Evolutionary conservation across 345 rosid genomes (phyloP), one percentile per base, ranked within the genome.

Genomic region (Salix suchowensis): DNA sequence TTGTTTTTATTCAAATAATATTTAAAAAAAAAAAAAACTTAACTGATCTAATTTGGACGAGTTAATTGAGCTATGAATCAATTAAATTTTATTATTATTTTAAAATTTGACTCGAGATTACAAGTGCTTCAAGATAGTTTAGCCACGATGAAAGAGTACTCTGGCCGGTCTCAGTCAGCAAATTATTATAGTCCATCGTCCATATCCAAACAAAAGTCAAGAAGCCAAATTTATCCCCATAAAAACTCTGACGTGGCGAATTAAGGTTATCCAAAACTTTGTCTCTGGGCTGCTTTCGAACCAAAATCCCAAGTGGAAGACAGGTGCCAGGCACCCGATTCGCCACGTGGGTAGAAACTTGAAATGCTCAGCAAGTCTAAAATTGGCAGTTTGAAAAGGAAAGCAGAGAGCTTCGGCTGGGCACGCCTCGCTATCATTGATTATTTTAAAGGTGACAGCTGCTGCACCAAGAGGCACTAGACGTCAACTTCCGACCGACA

Each of bases 111-210:
- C 44, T 34, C 37, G 37, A 34, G 37, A 34, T 34, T 34, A 34
- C 5, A 5, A 34, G 37, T 34, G 5, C 6, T 34, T 34, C 37
- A 5, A 34, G 37, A 5, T 0, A 34, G 44, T 40, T 40, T 10
- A 40, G 0, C 13, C 11, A 11, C 13, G 3, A 11, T 40, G 2
- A 10, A 2, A 0, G 0, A 2, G 11, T 39, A 10, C 44, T 2
- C 44, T 10, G 44, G 44, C 44, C 44, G 13, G 3, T 40, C 44
- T 10, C 44, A 0, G 44, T 10, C 44, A 40, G 10, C 42, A 10
- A 40, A 10, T 9, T 10, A 40, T 40, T 40, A 10, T 0, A 40
- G 44, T 40, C 44, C 44, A 40, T 40, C 44, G 3, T 40, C 44
- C 44, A 40, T 40, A 40, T 40, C 44, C 44, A 40, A 10, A 40